Percentiles rank a stretch among this genome's conserved stretches.
These are phyloP conservation scores for Pleurotus salmoneostramineus DNA, from an alignment of 768 basidiomycete genomes.

Conservation along the genomic window DNA sequence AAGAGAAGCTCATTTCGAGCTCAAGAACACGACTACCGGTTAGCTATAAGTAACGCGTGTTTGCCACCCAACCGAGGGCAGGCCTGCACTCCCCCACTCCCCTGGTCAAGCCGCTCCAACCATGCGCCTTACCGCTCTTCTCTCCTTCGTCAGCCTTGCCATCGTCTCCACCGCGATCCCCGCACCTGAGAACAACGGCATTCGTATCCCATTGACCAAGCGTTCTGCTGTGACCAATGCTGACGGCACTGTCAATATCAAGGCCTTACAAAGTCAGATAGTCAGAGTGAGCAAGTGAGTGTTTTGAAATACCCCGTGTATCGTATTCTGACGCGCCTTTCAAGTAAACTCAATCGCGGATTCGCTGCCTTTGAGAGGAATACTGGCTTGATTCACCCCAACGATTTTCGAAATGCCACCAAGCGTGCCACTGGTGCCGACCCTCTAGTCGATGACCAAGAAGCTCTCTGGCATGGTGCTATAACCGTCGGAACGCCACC, in stretches of 20 bases:
- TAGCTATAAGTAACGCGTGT: background rate
- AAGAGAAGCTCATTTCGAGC: background rate
- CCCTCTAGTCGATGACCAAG: slow-evolving; percentile 30
- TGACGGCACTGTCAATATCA: slow-evolving; percentile 20
- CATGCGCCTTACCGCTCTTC: slow-evolving; percentile 1
- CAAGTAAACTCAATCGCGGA: slow-evolving; percentile 39
- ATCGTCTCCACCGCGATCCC: slow-evolving; percentile 11
- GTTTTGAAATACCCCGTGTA: background rate
- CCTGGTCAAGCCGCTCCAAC: background rate
- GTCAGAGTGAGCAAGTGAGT: slow-evolving; percentile 17
- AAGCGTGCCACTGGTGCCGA: slow-evolving; percentile 25
- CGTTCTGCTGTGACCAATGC: slow-evolving; percentile 16
- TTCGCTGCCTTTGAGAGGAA: slow-evolving; percentile 41
- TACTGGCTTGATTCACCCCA: slow-evolving; percentile 36
- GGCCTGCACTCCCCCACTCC: background rate
- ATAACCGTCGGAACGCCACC: slow-evolving; percentile 47
- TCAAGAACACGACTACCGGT: background rate
- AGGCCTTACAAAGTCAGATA: slow-evolving; percentile 19
- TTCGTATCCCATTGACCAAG: slow-evolving; percentile 24
- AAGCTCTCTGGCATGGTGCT: slow-evolving; percentile 37
- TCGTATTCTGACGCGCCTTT: background rate
- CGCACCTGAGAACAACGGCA: slow-evolving; percentile 8
- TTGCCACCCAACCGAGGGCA: background rate
- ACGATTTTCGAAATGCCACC: slow-evolving; percentile 12
- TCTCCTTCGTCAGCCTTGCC: slow-evolving; percentile 3